Percentiles rank a stretch among this genome's conserved stretches.
phyloP scores from a whole-genome alignment of 1,284 basidiomycete genomes.

The Inonotus hispidus region DNA sequence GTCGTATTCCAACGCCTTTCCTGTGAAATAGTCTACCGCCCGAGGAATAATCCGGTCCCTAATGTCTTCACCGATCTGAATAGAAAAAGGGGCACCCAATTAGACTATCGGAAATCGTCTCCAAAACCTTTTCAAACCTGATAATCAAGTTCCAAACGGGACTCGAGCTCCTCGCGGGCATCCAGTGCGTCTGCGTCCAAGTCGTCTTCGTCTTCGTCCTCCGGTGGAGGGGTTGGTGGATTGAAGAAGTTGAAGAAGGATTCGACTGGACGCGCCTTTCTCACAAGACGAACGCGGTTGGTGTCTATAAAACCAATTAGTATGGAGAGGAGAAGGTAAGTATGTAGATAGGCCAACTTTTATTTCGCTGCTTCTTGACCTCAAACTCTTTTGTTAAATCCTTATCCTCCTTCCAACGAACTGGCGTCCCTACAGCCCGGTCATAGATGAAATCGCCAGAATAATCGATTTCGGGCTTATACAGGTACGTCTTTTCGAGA shows the following conservation, averaged over 20 bases:
- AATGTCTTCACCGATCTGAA: slow-evolving; percentile 85
- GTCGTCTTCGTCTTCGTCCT: slow-evolving; percentile 58
- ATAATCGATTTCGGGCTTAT: slow-evolving; percentile 92
- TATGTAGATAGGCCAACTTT: slow-evolving; percentile 58
- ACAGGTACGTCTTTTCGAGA: slow-evolving; percentile 93
- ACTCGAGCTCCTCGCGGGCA: slow-evolving; percentile 71
- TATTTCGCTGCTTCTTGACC: slow-evolving; percentile 99
- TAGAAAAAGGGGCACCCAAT: neutral
- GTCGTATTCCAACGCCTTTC: slow-evolving; percentile 91
- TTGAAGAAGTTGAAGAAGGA: slow-evolving; percentile 99
- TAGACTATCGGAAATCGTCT: neutral
- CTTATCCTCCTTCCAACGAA: slow-evolving; percentile 98
- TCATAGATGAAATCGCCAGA: slow-evolving; percentile 95
- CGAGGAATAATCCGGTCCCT: slow-evolving; percentile 96
- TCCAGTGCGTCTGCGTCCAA: slow-evolving; percentile 60
- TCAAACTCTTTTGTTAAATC: slow-evolving; percentile 96
- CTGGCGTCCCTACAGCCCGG: slow-evolving; percentile 86
- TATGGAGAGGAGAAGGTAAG: slow-evolving; percentile 4
- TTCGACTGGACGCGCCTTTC: slow-evolving; percentile 83
- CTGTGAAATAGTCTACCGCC: slow-evolving; percentile 94
- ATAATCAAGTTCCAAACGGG: slow-evolving; percentile 94
- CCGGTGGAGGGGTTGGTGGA: slow-evolving; percentile 74
- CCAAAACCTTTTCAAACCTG: slow-evolving; percentile 39
- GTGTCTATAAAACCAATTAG: slow-evolving; percentile 53
- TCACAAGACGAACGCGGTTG: slow-evolving; percentile 87